Evolutionary conservation across 176 grass and related monocot species (phyloP).

Genomic region (Zizania latifolia): DNA sequence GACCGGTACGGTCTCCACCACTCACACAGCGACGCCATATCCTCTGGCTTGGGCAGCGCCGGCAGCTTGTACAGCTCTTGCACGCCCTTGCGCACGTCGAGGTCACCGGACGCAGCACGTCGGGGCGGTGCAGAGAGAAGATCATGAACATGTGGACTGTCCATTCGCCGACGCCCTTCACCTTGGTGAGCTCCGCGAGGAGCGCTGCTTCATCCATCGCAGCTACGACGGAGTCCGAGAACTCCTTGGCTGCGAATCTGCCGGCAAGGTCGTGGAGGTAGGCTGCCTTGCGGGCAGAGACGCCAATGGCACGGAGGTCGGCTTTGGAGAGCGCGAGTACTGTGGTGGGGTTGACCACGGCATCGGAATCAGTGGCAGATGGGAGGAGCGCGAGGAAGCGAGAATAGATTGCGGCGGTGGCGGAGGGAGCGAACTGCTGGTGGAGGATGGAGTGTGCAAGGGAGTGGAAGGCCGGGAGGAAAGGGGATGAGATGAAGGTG

Average conservation of each 20-base stretch:
- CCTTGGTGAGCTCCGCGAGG: slow-evolving; percentile 39
- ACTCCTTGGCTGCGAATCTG: slow-evolving; percentile 38
- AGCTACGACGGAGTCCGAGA: slow-evolving; percentile 34
- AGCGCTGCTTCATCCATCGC: slow-evolving; percentile 55
- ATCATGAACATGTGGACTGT: slow-evolving; percentile 83
- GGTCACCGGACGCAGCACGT: slow-evolving; percentile 56
- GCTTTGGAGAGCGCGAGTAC: slow-evolving; percentile 49
- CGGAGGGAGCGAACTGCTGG: slow-evolving; percentile 54
- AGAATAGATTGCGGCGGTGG: slow-evolving; percentile 44
- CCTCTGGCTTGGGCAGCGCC: slow-evolving; percentile 45
- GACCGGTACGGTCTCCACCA: slow-evolving; percentile 54
- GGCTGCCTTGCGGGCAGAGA: slow-evolving; percentile 54
- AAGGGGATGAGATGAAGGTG: slow-evolving; percentile 32
- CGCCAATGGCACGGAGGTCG: slow-evolving; percentile 52
- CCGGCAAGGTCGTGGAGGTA: slow-evolving; percentile 49
- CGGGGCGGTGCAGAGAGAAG: slow-evolving; percentile 64
- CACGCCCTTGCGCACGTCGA: slow-evolving; percentile 68
- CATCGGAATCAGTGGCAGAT: not conserved
- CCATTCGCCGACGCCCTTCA: slow-evolving; percentile 59
- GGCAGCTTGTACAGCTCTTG: slow-evolving; percentile 48
- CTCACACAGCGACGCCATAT: slow-evolving; percentile 49
- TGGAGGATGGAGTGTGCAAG: slow-evolving; percentile 54
- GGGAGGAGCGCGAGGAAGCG: slow-evolving; percentile 50
- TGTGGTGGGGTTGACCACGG: slow-evolving; percentile 24
- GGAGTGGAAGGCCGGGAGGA: slow-evolving; percentile 53